These are phyloP conservation scores for Xerocomus minutiporus DNA, from an alignment of 1,284 basidiomycete species.

Conservation along the genomic window DNA sequence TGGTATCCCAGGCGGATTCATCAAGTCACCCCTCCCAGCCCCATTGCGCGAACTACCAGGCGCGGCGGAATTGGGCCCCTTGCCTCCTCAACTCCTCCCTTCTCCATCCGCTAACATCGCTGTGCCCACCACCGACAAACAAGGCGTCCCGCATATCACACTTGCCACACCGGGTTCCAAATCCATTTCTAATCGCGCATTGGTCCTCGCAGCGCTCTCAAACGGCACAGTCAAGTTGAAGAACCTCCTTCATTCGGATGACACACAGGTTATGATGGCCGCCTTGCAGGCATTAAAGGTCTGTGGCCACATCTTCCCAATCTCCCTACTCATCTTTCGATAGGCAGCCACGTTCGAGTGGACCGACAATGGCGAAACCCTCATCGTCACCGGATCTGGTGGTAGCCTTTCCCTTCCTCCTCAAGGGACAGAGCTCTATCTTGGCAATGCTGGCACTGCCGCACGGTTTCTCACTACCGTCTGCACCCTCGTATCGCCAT, in stretches of 20 bases:
- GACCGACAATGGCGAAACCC: slow-evolving; percentile 91
- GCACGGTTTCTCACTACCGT: slow-evolving; percentile 97
- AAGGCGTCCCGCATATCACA: slow-evolving; percentile 42
- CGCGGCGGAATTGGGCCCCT: slow-evolving; percentile 10
- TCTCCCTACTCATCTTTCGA: slow-evolving; percentile 2
- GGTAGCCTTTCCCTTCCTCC: slow-evolving; percentile 78
- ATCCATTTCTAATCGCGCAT: slow-evolving; percentile 93
- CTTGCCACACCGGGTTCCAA: slow-evolving; percentile 96
- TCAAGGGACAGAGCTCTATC: slow-evolving; percentile 84
- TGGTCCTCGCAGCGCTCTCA: slow-evolving; percentile 90
- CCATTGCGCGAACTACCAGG: slow-evolving; percentile 22
- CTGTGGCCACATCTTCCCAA: slow-evolving; percentile 13
- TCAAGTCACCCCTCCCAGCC: slow-evolving; percentile 46
- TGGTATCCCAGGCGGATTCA: slow-evolving; percentile 45
- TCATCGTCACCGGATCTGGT: slow-evolving; percentile 86
- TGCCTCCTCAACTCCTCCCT: slow-evolving; percentile 22
- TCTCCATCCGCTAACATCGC: neutral
- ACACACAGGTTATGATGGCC: slow-evolving; percentile 99
- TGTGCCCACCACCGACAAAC: neutral
- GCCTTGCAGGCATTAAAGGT: slow-evolving; percentile 86
- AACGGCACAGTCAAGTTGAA: slow-evolving; percentile 84
- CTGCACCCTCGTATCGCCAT: slow-evolving; percentile 74
- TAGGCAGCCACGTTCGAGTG: slow-evolving; percentile 86
- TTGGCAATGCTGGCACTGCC: slow-evolving; percentile 97
- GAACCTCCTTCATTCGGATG: slow-evolving; percentile 94